A percentile compares a stretch with the other conserved stretches of the same genome.
Evolutionary conservation across 306 rosid genomes (phyloP).

Genomic region (Argentina anserina): DNA sequence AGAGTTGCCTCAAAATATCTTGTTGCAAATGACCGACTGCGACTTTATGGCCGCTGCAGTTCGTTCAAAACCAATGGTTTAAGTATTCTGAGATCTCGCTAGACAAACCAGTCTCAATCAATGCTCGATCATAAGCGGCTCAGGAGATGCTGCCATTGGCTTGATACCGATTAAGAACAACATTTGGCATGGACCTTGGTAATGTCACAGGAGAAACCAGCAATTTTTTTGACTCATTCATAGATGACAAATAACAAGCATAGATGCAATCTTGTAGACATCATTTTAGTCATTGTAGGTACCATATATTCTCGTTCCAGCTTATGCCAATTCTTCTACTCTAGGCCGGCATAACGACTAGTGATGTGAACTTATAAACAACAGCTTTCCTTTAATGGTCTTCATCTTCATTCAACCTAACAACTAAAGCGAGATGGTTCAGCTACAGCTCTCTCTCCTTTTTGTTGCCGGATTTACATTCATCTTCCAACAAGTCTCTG

Average conservation of each 20-base stretch:
- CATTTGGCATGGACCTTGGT: not conserved
- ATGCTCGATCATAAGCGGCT: not conserved
- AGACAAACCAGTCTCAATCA: not conserved
- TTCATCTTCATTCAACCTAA: not conserved
- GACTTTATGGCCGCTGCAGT: not conserved
- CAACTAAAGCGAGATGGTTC: conserved; percentile 3
- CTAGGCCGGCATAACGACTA: not conserved
- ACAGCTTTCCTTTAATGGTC: not conserved
- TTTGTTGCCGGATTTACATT: not conserved
- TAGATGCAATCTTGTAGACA: not conserved
- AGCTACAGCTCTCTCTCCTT: conserved; percentile 15
- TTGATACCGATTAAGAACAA: not conserved
- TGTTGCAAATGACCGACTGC: not conserved
- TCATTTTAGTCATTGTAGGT: not conserved
- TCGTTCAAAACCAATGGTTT: not conserved
- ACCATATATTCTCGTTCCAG: conserved; percentile 1
- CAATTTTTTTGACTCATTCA: not conserved
- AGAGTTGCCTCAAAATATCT: not conserved
- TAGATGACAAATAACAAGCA: not conserved
- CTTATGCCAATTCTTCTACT: not conserved
- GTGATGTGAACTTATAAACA: not conserved
- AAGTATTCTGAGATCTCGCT: no score
- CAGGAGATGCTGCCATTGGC: not conserved
- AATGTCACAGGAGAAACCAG: not conserved
- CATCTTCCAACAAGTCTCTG: conserved; percentile 18